A percentile compares a stretch with the other conserved stretches of the same genome.
phyloP scores from a whole-genome alignment of 371 early-diverging fungal genomes.

The Rhizopus delemar region DNA sequence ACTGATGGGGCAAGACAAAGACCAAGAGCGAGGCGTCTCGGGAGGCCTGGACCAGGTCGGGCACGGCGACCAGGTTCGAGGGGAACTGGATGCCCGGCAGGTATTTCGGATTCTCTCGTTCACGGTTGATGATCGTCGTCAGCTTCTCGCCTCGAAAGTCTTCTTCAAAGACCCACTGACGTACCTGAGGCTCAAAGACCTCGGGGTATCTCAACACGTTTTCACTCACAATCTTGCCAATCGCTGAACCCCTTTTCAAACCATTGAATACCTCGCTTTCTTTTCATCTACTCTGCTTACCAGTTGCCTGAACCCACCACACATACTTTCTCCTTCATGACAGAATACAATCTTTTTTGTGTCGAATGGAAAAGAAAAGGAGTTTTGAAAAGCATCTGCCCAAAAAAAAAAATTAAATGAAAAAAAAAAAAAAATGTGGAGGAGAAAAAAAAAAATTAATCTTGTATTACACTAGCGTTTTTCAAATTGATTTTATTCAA shows the following conservation, averaged over 20 bases:
- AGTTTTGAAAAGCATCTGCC: background rate
- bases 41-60: conserved; percentile 79
- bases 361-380: background rate
- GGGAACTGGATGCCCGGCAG: conserved; percentile 92
- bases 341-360: conserved; percentile 4
- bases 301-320: conserved; percentile 96
- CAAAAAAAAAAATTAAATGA: background rate
- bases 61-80: conserved; percentile 80
- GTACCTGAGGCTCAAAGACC: conserved; percentile 77
- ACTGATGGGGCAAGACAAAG: conserved; percentile 98
- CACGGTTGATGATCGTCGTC: conserved; percentile 91
- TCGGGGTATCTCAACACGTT: conserved; percentile 71
- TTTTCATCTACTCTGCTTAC: conserved; percentile 43
- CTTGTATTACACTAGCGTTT: background rate
- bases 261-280: background rate
- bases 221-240: conserved; percentile 91
- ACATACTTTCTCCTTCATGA: conserved; percentile 73
- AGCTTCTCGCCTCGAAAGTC: conserved; percentile 79
- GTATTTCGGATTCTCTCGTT: conserved; percentile 96
- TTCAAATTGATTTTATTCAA: background rate
- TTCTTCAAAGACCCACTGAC: conserved; percentile 97
- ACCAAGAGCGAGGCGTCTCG: conserved; percentile 86
- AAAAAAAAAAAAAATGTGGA: background rate
- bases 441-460: background rate
- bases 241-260: conserved; percentile 87